Percentiles rank a stretch among this genome's conserved stretches.
phyloP scores from a whole-genome alignment of 108 stramenopile genomes.

The Cyclotella atomus region DNA sequence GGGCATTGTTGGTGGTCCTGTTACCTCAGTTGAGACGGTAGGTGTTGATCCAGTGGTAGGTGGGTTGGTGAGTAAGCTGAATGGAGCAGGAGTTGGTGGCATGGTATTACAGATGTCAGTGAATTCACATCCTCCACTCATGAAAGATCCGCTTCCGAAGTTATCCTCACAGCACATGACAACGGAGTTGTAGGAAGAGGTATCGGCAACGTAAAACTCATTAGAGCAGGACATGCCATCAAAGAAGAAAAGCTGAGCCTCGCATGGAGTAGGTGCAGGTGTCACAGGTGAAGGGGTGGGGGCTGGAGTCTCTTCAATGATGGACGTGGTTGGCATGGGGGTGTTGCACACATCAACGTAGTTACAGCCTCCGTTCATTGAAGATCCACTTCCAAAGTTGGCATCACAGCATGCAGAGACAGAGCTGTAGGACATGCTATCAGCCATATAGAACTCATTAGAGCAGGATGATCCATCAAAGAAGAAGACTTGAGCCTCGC shows the following conservation, averaged over 20 bases:
- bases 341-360: constrained; percentile 7
- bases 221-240: background rate
- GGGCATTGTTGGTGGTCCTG: constrained; percentile 5
- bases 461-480: constrained; percentile 1
- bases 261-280: constrained; percentile 13
- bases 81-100: background rate
- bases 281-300: background rate
- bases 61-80: background rate
- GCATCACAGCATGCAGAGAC: background rate
- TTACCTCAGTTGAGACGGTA: constrained; percentile 12
- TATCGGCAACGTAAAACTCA: background rate
- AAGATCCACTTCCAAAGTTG: constrained; percentile 9
- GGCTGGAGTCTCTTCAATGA: too few species aligned
- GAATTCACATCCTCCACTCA: background rate
- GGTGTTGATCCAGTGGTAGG: constrained; percentile 13
- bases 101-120: constrained; percentile 1
- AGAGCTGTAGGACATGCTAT: background rate
- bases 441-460: background rate
- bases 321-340: background rate
- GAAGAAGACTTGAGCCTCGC: constrained; percentile 5
- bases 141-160: constrained; percentile 7
- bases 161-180: background rate
- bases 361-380: background rate
- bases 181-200: background rate
- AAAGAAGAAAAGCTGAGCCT: background rate